Evolutionary conservation across 257 asterid species (phyloP), one percentile per base, ranked within the genome.

Genomic region (Plantago ovata): DNA sequence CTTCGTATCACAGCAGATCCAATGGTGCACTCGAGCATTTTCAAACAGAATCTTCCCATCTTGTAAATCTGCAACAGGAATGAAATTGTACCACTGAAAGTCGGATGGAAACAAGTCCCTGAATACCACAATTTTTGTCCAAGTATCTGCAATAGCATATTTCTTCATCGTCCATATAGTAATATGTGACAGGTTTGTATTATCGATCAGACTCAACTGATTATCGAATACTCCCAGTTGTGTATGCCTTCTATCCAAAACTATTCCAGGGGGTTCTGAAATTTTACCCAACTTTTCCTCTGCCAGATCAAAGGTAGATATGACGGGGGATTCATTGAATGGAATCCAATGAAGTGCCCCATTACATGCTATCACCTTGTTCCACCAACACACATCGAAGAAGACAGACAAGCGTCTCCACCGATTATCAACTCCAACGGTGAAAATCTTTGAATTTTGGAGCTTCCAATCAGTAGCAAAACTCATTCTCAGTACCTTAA

Each of bases 311-410:
- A 44, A 44, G 15, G 19, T 44, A 13, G 9, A 44, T 44, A 44
- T 44, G 20, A n/a, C 14, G 16, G 20, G 3, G 6, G 20, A n/a
- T 9, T 20, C 22, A 20, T 38, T 49, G 39, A 8, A 6, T 6
- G 9, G 10, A 61, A 61, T 13, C 66, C 58, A 61, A 22, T 61
- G 66, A 38, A 61, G 38, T 13, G 49, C 48, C 48, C 66, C 66
- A 10, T 19, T 19, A 9, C 16, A 22, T 47, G 58, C 21, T 33
- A 47, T 18, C 14, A 12, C 6, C 1, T 47, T n/a, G n/a, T n/a
- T n/a, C n/a, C 38, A 32, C 21, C 38, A n/a, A 18, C 8, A 16
- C 7, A 12, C 12, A 7, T 0, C n/a, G 15, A 41, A 60, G n/a
- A 49, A 41, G 32, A 23, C 11, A 1, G 9, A 39, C 57, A 58